phyloP scores from a whole-genome alignment of 192 early-diverging fungal species.

The Kappamyces sp. region DNA sequence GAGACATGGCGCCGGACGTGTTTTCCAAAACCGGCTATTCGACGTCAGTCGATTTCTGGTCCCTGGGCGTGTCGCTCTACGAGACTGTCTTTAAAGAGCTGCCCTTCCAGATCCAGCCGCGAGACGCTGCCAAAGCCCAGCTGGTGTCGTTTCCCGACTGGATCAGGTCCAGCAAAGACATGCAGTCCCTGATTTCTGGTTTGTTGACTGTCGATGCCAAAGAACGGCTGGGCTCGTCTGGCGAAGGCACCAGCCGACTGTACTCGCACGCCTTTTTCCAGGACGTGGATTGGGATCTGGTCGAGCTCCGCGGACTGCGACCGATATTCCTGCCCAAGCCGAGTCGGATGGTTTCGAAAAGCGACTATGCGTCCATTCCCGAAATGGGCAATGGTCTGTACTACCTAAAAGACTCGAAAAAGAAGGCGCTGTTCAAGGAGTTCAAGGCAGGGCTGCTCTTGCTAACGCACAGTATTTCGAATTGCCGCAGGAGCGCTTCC shows the following conservation, averaged over 20 bases:
- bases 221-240: background rate
- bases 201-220: background rate
- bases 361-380: too few species aligned
- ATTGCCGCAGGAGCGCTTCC: too few species aligned
- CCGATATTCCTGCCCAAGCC: too few species aligned
- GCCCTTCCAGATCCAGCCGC: constrained; percentile 28
- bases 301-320: too few species aligned
- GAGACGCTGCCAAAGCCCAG: constrained; percentile 30
- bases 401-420: too few species aligned
- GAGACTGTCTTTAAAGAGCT: constrained; percentile 73
- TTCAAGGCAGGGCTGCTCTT: too few species aligned
- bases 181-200: background rate
- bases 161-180: background rate
- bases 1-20: constrained; percentile 26
- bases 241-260: background rate
- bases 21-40: constrained; percentile 93
- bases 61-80: constrained; percentile 54
- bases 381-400: too few species aligned
- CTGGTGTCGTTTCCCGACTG: constrained; percentile 6
- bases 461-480: too few species aligned
- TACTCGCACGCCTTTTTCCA: constrained; percentile 4
- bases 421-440: too few species aligned
- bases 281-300: constrained; percentile 6
- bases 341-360: too few species aligned
- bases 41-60: constrained; percentile 64